Evolutionary conservation across 192 early-diverging fungal species (phyloP).

Genomic region (Pilobolus umbonatus): DNA sequence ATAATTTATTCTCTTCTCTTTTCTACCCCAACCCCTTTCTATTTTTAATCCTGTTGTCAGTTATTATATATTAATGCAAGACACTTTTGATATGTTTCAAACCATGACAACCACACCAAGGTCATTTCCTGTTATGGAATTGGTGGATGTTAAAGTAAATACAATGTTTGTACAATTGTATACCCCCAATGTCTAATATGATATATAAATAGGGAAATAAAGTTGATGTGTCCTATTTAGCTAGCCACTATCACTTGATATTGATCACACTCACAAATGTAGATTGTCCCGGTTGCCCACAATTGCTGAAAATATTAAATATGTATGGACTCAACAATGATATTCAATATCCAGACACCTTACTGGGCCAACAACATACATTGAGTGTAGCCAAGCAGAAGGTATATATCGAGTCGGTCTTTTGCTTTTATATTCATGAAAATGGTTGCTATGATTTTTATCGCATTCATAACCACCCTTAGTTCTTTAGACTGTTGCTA

Average conservation of each 20-base stretch:
- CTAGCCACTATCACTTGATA: slow-evolving; percentile 25
- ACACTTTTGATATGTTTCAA: slow-evolving; percentile 22
- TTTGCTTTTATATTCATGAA: slow-evolving; percentile 8
- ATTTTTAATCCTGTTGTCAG: not conserved
- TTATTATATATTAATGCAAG: not conserved
- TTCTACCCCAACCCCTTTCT: not conserved
- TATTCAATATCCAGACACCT: not conserved
- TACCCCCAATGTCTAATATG: not conserved
- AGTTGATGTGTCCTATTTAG: slow-evolving; percentile 19
- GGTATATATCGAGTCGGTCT: not conserved
- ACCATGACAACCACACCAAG: slow-evolving; percentile 29
- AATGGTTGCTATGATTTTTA: too few species aligned
- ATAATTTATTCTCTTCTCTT: not conserved
- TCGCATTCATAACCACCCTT: not conserved
- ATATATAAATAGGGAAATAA: slow-evolving; percentile 17
- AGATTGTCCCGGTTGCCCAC: slow-evolving; percentile 27
- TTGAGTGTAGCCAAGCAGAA: too few species aligned
- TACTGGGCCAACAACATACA: too few species aligned
- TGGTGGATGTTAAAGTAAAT: slow-evolving; percentile 26
- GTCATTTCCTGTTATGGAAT: slow-evolving; percentile 14
- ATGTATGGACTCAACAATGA: slow-evolving; percentile 22
- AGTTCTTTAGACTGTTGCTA: slow-evolving; percentile 29
- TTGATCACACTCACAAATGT: slow-evolving; percentile 26
- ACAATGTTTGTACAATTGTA: not conserved
- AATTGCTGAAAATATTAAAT: slow-evolving; percentile 28